Percentiles rank a stretch among this genome's conserved stretches.
Evolutionary conservation across 495 filamentous ascomycete genomes (phyloP).

Genomic region (Elaphomyces granulatus): DNA sequence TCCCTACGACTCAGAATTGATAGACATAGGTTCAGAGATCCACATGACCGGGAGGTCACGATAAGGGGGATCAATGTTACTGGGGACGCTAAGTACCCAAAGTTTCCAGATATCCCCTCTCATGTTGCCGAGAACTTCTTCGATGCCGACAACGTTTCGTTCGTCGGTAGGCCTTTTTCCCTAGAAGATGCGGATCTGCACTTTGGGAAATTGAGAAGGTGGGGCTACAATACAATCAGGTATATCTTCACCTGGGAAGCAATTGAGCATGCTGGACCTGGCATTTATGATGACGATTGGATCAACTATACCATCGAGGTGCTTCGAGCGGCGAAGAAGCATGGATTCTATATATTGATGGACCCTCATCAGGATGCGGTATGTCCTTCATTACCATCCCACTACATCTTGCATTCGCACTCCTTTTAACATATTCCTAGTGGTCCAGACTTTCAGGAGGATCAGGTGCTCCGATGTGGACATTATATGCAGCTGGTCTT

Average conservation of each 20-base stretch:
- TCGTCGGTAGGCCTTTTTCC: slow-evolving; percentile 71
- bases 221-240: slow-evolving; percentile 88
- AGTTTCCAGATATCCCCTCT: slow-evolving; percentile 63
- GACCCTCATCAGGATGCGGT: slow-evolving; percentile 95
- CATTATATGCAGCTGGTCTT: slow-evolving; percentile 81
- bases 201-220: slow-evolving; percentile 72
- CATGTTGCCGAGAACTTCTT: slow-evolving; percentile 71
- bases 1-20: slow-evolving; percentile 55
- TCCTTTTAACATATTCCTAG: no score
- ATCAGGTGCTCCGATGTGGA: slow-evolving; percentile 96
- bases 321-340: slow-evolving; percentile 67
- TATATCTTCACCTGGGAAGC: slow-evolving; percentile 99
- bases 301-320: slow-evolving; percentile 78
- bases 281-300: slow-evolving; percentile 89
- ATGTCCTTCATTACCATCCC: slow-evolving; percentile 30
- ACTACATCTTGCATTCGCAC: no score
- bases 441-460: slow-evolving; percentile 93
- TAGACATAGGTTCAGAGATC: slow-evolving; percentile 62
- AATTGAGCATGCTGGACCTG: slow-evolving; percentile 90
- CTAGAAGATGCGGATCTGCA: slow-evolving; percentile 72
- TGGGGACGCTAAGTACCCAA: slow-evolving; percentile 58
- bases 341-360: slow-evolving; percentile 94
- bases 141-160: slow-evolving; percentile 83
- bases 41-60: slow-evolving; percentile 51
- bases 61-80: slow-evolving; percentile 57